Percentiles rank a stretch among this genome's conserved stretches.
Conservation (phyloP, 805 yeast genomes). For the Candida dajiaensis region DNA sequence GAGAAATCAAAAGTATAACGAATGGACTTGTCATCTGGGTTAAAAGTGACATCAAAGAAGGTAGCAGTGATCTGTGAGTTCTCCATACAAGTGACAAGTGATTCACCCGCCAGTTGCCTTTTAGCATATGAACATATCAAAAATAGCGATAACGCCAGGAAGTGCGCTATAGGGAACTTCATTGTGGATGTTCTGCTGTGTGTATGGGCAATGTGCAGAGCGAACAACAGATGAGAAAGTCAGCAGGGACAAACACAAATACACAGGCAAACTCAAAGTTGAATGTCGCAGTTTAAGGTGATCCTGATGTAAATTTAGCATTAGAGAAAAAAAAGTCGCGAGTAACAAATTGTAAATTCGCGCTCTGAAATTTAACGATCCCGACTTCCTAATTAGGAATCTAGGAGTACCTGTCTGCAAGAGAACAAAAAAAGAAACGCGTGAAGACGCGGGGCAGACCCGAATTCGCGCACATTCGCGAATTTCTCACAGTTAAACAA, state of each 20-base stretch:
- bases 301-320: neutral
- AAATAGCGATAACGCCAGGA: neutral
- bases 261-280: neutral
- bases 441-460: no score
- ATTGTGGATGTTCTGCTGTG: neutral
- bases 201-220: neutral
- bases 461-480: no score
- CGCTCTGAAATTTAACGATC: neutral
- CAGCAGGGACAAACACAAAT: neutral
- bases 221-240: neutral
- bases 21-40: conserved; percentile 65
- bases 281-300: neutral
- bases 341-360: neutral
- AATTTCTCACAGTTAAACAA: no score
- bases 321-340: neutral
- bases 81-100: conserved; percentile 84
- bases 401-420: no score
- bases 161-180: neutral
- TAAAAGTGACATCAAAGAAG: conserved; percentile 66
- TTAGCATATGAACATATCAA: neutral
- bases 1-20: conserved; percentile 64
- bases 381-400: neutral
- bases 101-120: conserved; percentile 21
- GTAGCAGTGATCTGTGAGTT: conserved; percentile 67
- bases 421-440: no score